Evolutionary conservation across 1,284 basidiomycete genomes (phyloP).

Genomic region (Agroathelia rolfsii): DNA sequence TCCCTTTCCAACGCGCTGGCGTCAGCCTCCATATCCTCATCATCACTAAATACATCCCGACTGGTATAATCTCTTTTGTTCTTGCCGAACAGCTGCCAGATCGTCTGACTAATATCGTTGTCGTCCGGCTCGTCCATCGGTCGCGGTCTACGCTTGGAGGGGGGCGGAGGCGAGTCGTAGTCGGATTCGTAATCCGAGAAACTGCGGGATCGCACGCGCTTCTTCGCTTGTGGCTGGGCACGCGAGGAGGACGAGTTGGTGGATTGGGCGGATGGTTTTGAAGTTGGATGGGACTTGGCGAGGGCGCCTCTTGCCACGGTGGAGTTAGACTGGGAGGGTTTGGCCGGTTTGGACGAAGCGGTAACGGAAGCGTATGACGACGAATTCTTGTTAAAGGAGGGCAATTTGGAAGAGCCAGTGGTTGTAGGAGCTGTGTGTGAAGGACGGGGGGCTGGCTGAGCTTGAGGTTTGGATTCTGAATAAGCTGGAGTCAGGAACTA

Average conservation of each 20-base stretch:
- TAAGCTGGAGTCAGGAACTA: too few species aligned
- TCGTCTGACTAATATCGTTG: slow-evolving; percentile 40
- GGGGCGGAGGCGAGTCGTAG: slow-evolving; percentile 40
- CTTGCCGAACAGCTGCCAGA: slow-evolving; percentile 68
- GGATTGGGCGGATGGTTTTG: slow-evolving; percentile 8
- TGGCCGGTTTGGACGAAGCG: too few species aligned
- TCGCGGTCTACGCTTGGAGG: slow-evolving; percentile 33
- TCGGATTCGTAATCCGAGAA: slow-evolving; percentile 36
- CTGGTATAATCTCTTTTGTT: slow-evolving; percentile 43
- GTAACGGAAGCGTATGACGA: too few species aligned
- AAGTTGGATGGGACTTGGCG: too few species aligned
- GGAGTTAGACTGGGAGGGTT: too few species aligned
- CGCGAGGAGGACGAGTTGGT: slow-evolving; percentile 10
- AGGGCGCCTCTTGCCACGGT: too few species aligned
- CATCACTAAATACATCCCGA: slow-evolving; percentile 60
- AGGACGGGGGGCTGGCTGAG: too few species aligned
- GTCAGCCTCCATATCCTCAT: slow-evolving; percentile 76
- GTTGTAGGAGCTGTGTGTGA: too few species aligned
- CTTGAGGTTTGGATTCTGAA: too few species aligned
- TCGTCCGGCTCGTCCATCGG: slow-evolving; percentile 24
- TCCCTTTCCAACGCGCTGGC: slow-evolving; percentile 50
- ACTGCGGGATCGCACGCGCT: slow-evolving; percentile 48
- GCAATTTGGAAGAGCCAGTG: too few species aligned
- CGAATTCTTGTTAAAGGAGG: too few species aligned
- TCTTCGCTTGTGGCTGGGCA: slow-evolving; percentile 29